These are phyloP conservation scores for Fraxinus platypoda DNA, from an alignment of 305 asterid genomes.

Conservation along the genomic window DNA sequence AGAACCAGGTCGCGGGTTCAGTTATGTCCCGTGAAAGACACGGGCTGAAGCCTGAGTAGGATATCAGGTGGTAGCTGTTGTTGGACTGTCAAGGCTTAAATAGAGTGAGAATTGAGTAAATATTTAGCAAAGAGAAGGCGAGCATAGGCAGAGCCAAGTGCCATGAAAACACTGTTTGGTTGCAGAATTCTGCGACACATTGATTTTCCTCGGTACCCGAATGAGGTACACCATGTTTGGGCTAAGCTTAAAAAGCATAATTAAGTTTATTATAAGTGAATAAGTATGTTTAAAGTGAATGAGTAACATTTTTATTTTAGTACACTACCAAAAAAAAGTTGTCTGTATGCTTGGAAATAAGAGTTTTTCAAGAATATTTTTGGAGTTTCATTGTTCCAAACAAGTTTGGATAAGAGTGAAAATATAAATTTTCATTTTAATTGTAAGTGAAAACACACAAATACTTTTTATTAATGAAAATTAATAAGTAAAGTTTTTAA, in stretches of 20 bases:
- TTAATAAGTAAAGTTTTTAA: too few relatives aligned
- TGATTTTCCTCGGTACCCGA: not conserved
- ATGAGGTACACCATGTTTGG: not conserved
- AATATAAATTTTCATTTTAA: too few relatives aligned
- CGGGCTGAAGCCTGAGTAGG: not conserved
- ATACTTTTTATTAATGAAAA: too few relatives aligned
- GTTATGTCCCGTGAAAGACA: not conserved
- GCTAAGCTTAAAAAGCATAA: not conserved
- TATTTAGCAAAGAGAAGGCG: not conserved
- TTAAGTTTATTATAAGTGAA: not conserved
- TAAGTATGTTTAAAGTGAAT: not conserved
- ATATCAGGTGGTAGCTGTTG: constrained; percentile 1
- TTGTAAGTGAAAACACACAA: not conserved
- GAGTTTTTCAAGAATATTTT: too few relatives aligned
- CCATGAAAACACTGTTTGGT: constrained; percentile 20
- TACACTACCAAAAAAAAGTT: too few relatives aligned
- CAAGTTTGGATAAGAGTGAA: too few relatives aligned
- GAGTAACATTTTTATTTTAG: too few relatives aligned
- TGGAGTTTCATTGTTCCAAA: not conserved
- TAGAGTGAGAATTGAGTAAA: not conserved
- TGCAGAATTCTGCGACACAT: not conserved
- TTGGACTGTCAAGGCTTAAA: not conserved
- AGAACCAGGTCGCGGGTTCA: not conserved
- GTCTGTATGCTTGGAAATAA: too few relatives aligned
- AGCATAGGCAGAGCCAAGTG: constrained; percentile 10